Evolutionary conservation across 345 rosid species (phyloP).

Genomic region (Euphorbia peplus): DNA sequence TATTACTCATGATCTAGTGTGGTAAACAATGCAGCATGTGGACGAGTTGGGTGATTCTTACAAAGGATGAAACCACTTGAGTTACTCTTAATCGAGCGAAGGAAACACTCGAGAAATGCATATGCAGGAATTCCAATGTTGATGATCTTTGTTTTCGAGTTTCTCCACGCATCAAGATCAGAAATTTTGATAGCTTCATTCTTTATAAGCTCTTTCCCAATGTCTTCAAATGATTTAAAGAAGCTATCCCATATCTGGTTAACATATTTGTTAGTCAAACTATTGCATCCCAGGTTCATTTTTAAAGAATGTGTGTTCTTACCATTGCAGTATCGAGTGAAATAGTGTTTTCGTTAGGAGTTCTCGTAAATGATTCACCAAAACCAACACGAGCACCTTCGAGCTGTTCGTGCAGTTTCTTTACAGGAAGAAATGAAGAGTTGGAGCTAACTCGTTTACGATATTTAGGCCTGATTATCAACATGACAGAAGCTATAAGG

Average conservation of each 20-base stretch:
- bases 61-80: constrained; percentile 15
- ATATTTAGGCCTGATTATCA: constrained; percentile 25
- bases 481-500: constrained; percentile 4
- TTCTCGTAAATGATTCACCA: constrained; percentile 6
- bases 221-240: constrained; percentile 22
- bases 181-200: constrained; percentile 8
- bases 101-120: constrained; percentile 22
- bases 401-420: constrained; percentile 15
- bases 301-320: background rate
- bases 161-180: constrained; percentile 20
- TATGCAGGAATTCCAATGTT: constrained; percentile 24
- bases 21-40: background rate
- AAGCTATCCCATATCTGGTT: constrained; percentile 20
- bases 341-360: constrained; percentile 4
- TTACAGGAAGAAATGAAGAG: constrained; percentile 11
- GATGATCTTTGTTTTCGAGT: constrained; percentile 15
- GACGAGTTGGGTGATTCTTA: background rate
- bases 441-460: constrained; percentile 1
- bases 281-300: background rate
- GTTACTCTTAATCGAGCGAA: constrained; percentile 8
- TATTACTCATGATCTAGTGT: background rate
- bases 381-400: constrained; percentile 8
- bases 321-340: constrained; percentile 19
- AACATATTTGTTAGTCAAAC: background rate
- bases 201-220: constrained; percentile 15